phyloP scores from a whole-genome alignment of 805 yeast species.

The Wickerhamomyces sydowiorum region DNA sequence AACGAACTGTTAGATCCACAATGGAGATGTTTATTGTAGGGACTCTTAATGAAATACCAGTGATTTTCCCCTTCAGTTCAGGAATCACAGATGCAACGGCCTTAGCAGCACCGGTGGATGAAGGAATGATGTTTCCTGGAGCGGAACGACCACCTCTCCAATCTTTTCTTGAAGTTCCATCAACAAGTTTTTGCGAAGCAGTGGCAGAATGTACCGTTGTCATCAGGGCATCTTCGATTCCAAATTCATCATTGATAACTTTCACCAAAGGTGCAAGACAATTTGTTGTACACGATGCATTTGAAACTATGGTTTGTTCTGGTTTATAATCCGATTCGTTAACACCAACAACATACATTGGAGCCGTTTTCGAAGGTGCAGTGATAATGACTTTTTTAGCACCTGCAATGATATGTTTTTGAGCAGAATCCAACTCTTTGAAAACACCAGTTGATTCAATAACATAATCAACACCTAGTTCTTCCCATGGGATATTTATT shows the following conservation, averaged over 20 bases:
- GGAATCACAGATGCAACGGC: conserved; percentile 96
- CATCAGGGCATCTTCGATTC: conserved; percentile 90
- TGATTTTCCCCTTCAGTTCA: conserved; percentile 83
- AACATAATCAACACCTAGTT: conserved; percentile 74
- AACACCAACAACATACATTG: conserved; percentile 93
- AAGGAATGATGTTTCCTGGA: conserved; percentile 91
- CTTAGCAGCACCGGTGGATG: conserved; percentile 97
- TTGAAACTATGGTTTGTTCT: conserved; percentile 74
- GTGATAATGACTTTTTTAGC: conserved; percentile 94
- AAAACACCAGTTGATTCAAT: conserved; percentile 95
- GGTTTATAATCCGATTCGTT: conserved; percentile 74
- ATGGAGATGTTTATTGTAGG: conserved; percentile 93
- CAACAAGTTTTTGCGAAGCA: conserved; percentile 94
- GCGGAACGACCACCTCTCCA: conserved; percentile 99
- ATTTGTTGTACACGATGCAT: conserved; percentile 95
- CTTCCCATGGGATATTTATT: conserved; percentile 82
- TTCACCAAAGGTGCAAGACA: conserved; percentile 94
- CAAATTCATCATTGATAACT: conserved; percentile 79
- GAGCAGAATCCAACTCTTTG: conserved; percentile 76
- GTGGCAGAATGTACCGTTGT: conserved; percentile 95
- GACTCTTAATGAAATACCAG: conserved; percentile 91
- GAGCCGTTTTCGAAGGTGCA: conserved; percentile 91
- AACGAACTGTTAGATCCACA: conserved; percentile 85
- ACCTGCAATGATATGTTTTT: conserved; percentile 82
- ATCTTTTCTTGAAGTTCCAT: conserved; percentile 96